phyloP scores from a whole-genome alignment of 176 grass and related monocot species.

The Aechmea fasciata region DNA sequence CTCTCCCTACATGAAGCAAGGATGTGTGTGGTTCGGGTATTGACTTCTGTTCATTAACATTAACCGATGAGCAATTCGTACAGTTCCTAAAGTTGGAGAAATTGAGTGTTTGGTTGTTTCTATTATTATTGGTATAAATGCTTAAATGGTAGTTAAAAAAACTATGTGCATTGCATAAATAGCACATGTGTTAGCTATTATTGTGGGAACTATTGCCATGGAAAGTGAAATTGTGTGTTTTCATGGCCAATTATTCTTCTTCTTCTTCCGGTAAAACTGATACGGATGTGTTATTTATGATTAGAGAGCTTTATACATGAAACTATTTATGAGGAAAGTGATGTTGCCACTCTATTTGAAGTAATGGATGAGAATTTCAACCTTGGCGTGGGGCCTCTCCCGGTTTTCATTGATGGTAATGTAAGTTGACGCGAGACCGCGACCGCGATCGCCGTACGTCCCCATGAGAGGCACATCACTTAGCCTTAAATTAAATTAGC shows the following conservation, averaged over 20 bases:
- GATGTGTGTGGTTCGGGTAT: constrained; percentile 94
- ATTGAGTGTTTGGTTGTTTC: background rate
- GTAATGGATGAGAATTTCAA: background rate
- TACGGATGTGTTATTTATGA: background rate
- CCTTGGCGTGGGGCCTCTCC: background rate
- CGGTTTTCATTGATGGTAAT: background rate
- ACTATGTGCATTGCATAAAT: too few species aligned
- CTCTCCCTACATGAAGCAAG: constrained; percentile 26
- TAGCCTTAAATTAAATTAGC: background rate
- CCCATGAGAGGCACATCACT: background rate
- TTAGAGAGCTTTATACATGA: background rate
- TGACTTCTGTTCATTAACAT: constrained; percentile 48
- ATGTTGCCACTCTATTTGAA: background rate
- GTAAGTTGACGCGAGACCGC: background rate
- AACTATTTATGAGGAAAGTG: background rate
- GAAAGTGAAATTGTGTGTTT: too few species aligned
- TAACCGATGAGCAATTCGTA: constrained; percentile 13
- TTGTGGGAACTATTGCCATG: too few species aligned
- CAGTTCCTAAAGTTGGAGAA: background rate
- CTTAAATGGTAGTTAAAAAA: too few species aligned
- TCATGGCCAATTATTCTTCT: too few species aligned
- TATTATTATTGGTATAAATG: too few species aligned
- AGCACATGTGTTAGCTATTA: too few species aligned
- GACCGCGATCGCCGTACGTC: background rate
- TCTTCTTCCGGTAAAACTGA: background rate